Evolutionary conservation across 768 basidiomycete genomes (phyloP).

Genomic region (Pleurotus citrinopileatus): DNA sequence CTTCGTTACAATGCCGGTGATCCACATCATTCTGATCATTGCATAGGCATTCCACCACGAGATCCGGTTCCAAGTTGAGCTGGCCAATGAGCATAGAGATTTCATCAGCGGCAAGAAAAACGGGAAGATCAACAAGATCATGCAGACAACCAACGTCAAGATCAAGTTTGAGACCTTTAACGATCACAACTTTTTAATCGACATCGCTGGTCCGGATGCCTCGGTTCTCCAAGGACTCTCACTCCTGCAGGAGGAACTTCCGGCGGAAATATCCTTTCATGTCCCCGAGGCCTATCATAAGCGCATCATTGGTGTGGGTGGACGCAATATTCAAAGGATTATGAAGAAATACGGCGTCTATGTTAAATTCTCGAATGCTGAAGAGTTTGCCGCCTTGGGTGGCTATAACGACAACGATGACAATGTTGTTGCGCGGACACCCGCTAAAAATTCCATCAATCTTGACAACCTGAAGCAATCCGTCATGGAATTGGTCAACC

Average conservation of each 20-base stretch:
- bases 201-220: constrained; percentile 82
- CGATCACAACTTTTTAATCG: constrained; percentile 92
- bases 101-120: constrained; percentile 99
- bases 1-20: not conserved
- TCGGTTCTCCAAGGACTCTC: constrained; percentile 85
- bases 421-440: constrained; percentile 97
- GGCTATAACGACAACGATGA: constrained; percentile 98
- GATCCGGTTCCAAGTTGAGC: constrained; percentile 96
- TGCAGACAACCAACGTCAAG: constrained; percentile 95
- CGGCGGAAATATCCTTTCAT: constrained; percentile 97
- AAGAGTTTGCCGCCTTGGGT: constrained; percentile 92
- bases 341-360: constrained; percentile 99
- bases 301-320: constrained; percentile 97
- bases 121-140: constrained; percentile 99
- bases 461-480: constrained; percentile 93
- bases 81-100: constrained; percentile 96
- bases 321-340: constrained; percentile 96
- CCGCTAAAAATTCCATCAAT: constrained; percentile 95
- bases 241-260: constrained; percentile 94
- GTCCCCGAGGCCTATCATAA: constrained; percentile 98
- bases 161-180: constrained; percentile 99
- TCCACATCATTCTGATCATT: constrained; percentile 10
- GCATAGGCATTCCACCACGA: constrained; percentile 89
- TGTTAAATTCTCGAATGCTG: constrained; percentile 98
- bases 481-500: constrained; percentile 96